phyloP scores from a whole-genome alignment of 352 stramenopile species.

The Phytopythium litorale region DNA sequence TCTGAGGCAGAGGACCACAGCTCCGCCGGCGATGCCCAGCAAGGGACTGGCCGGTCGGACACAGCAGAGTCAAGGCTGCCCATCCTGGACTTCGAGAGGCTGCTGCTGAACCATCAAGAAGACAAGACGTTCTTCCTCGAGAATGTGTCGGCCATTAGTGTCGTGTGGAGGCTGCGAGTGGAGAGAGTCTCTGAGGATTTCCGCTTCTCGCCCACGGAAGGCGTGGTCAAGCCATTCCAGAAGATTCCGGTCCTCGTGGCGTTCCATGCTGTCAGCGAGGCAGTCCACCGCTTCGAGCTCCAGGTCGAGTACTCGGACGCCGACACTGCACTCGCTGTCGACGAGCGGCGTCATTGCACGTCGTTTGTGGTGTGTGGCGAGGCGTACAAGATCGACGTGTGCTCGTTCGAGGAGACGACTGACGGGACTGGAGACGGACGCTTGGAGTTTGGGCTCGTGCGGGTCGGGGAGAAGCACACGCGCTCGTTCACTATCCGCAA shows the following conservation, averaged over 20 bases:
- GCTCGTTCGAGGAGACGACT: constrained; percentile 58
- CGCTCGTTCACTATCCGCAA: constrained; percentile 88
- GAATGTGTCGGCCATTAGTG: constrained; percentile 75
- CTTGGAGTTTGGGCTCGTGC: constrained; percentile 90
- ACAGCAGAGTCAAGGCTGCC: not conserved
- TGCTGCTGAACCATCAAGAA: constrained; percentile 88
- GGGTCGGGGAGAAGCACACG: constrained; percentile 86
- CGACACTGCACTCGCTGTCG: constrained; percentile 52
- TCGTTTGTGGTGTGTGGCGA: constrained; percentile 66
- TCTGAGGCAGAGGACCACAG: constrained; percentile 32
- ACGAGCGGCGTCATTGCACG: constrained; percentile 28
- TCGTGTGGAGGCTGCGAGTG: constrained; percentile 59
- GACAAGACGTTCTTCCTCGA: constrained; percentile 85
- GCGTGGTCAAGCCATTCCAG: constrained; percentile 70
- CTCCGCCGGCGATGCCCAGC: constrained; percentile 10
- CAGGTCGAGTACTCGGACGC: constrained; percentile 81
- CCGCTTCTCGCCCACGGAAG: constrained; percentile 64
- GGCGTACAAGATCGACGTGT: constrained; percentile 90
- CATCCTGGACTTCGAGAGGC: constrained; percentile 89
- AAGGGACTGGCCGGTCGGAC: not conserved
- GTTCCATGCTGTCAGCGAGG: constrained; percentile 70
- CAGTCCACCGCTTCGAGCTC: constrained; percentile 56
- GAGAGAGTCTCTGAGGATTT: constrained; percentile 55
- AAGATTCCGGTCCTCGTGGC: constrained; percentile 51
- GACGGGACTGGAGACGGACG: constrained; percentile 40